These are phyloP conservation scores for Auricularia auricula-judae DNA, from an alignment of 768 basidiomycete species.

Conservation along the genomic window DNA sequence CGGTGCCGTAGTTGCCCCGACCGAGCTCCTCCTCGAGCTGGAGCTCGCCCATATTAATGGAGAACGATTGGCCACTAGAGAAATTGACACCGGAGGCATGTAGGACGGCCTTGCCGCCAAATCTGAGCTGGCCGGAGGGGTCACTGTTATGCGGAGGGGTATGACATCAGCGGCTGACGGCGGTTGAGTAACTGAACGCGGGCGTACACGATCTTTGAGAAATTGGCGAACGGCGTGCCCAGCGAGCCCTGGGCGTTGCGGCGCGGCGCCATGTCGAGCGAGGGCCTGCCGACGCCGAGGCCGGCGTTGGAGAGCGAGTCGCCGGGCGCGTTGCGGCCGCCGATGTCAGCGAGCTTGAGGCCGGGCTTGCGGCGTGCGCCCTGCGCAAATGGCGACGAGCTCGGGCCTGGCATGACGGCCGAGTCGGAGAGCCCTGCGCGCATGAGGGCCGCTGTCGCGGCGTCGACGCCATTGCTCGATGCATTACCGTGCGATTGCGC, in stretches of 20 bases:
- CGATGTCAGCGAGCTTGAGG: slow-evolving; percentile 55
- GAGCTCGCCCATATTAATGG: slow-evolving; percentile 92
- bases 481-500: neutral
- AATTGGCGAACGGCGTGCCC: slow-evolving; percentile 81
- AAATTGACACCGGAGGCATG: slow-evolving; percentile 86
- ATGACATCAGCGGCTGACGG: neutral
- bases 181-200: neutral
- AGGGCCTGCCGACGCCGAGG: slow-evolving; percentile 58
- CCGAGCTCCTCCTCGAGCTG: slow-evolving; percentile 89
- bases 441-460: slow-evolving; percentile 29
- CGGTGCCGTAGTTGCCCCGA: slow-evolving; percentile 94
- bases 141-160: slow-evolving; percentile 41
- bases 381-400: slow-evolving; percentile 1
- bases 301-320: slow-evolving; percentile 55
- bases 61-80: slow-evolving; percentile 78
- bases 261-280: slow-evolving; percentile 18
- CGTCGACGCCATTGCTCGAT: slow-evolving; percentile 20
- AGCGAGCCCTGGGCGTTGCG: slow-evolving; percentile 25
- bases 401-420: slow-evolving; percentile 4
- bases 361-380: slow-evolving; percentile 36
- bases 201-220: slow-evolving; percentile 86
- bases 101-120: slow-evolving; percentile 84
- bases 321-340: slow-evolving; percentile 20
- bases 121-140: slow-evolving; percentile 91
- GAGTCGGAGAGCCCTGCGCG: slow-evolving; percentile 21